phyloP scores from a whole-genome alignment of 1,284 basidiomycete species.

The Pulveroboletus sp. region DNA sequence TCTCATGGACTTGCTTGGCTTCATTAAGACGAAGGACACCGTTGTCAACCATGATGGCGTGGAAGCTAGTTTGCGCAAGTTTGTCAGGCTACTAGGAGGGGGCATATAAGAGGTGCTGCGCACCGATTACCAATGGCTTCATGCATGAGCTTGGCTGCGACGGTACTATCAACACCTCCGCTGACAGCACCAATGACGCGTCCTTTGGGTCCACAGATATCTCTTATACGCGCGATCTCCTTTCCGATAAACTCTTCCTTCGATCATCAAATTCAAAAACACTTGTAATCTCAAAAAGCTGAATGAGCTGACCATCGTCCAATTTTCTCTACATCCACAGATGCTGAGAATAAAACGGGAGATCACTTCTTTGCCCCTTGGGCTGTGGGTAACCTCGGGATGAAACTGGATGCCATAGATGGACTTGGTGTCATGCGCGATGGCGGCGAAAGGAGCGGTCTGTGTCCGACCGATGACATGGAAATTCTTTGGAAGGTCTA shows the following conservation, averaged over 20 bases:
- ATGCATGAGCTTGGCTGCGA: slow-evolving; percentile 99
- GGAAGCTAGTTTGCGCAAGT: slow-evolving; percentile 65
- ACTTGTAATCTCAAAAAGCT: background rate
- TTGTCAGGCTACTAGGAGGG: background rate
- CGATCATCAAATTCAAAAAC: slow-evolving; percentile 2
- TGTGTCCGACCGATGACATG: slow-evolving; percentile 86
- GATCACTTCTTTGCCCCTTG: slow-evolving; percentile 89
- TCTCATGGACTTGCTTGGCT: slow-evolving; percentile 90
- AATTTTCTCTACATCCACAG: slow-evolving; percentile 80
- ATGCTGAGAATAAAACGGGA: slow-evolving; percentile 85
- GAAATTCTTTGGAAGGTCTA: slow-evolving; percentile 81
- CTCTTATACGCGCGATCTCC: slow-evolving; percentile 92
- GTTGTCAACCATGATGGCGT: slow-evolving; percentile 99
- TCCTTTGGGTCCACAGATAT: slow-evolving; percentile 93
- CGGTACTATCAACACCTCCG: slow-evolving; percentile 97
- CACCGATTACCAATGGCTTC: slow-evolving; percentile 97
- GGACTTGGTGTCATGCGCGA: slow-evolving; percentile 88
- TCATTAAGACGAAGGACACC: slow-evolving; percentile 95
- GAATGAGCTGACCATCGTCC: slow-evolving; percentile 83
- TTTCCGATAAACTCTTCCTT: slow-evolving; percentile 98
- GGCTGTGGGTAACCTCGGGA: slow-evolving; percentile 96
- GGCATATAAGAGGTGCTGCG: background rate
- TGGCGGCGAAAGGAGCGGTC: slow-evolving; percentile 90
- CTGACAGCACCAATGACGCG: slow-evolving; percentile 98
- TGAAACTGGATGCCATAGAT: slow-evolving; percentile 99